Percentiles rank a stretch among this genome's conserved stretches.
Conservation (phyloP, 495 filamentous ascomycete genomes). For the Penicillium nucicola region DNA sequence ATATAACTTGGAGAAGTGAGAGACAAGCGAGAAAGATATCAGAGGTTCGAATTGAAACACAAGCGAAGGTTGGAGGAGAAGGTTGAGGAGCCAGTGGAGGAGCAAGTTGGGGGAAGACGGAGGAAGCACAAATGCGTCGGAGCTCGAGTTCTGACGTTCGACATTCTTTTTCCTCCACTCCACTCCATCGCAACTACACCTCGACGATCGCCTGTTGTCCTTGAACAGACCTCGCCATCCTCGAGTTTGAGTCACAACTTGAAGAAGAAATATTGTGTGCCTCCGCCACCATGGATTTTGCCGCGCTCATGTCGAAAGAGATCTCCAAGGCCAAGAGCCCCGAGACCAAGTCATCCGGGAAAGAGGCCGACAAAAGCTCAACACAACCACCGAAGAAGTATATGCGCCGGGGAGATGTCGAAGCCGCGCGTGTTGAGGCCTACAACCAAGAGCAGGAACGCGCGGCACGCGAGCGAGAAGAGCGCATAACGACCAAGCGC, state of each 20-base stretch:
- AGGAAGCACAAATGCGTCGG: constrained; percentile 13
- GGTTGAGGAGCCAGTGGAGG: too few species aligned
- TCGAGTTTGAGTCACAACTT: neutral
- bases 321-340: constrained; percentile 72
- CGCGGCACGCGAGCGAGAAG: constrained; percentile 64
- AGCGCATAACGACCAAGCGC: constrained; percentile 69
- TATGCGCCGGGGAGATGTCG: constrained; percentile 78
- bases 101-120: constrained; percentile 5
- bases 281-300: constrained; percentile 79
- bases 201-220: neutral
- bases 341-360: constrained; percentile 24
- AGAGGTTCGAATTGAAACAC: neutral
- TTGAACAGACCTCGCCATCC: neutral
- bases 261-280: too few species aligned
- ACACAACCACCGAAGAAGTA: constrained; percentile 65
- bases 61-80: neutral
- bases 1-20: neutral
- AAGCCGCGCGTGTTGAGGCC: constrained; percentile 74
- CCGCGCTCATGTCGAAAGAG: constrained; percentile 82
- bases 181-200: neutral
- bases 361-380: constrained; percentile 18
- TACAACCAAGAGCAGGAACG: constrained; percentile 77
- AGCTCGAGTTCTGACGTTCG: constrained; percentile 10
- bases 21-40: neutral
- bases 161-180: constrained; percentile 16